Percentiles rank a stretch among this genome's conserved stretches.
phyloP scores from a whole-genome alignment of 768 basidiomycete genomes.

The Hypsizygus marmoreus region DNA sequence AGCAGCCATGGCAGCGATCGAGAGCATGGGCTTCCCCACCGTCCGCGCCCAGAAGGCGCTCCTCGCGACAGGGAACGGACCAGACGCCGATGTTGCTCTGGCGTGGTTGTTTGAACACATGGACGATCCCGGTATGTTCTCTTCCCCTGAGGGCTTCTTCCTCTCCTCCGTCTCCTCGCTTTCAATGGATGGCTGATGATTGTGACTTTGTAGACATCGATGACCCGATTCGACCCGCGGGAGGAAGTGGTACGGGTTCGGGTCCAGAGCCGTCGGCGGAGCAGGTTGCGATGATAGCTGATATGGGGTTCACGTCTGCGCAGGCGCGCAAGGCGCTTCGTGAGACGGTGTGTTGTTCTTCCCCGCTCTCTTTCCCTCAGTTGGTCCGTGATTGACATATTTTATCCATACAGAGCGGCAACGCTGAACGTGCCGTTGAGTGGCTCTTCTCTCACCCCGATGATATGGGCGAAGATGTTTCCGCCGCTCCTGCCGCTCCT shows the following conservation, averaged over 20 bases:
- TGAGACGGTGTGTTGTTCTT: slow-evolving; percentile 66
- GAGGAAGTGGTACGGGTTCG: slow-evolving; percentile 20
- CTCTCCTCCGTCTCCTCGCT: not conserved
- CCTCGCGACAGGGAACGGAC: slow-evolving; percentile 81
- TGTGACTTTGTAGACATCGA: slow-evolving; percentile 71
- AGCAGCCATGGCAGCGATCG: slow-evolving; percentile 72
- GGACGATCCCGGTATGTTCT: slow-evolving; percentile 80
- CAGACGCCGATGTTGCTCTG: slow-evolving; percentile 83
- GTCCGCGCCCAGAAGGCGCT: slow-evolving; percentile 89
- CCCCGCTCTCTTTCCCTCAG: not conserved
- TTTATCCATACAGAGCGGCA: slow-evolving; percentile 50
- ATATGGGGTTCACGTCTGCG: slow-evolving; percentile 89
- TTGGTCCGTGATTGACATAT: not conserved
- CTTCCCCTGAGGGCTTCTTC: not conserved
- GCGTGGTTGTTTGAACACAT: slow-evolving; percentile 94
- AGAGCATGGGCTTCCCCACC: slow-evolving; percentile 89
- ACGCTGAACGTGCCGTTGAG: slow-evolving; percentile 86
- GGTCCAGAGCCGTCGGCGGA: slow-evolving; percentile 65
- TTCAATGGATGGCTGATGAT: not conserved
- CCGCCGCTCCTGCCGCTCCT: slow-evolving; percentile 23
- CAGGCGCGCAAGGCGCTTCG: slow-evolving; percentile 87
- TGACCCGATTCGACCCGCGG: slow-evolving; percentile 52
- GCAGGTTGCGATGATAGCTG: slow-evolving; percentile 70
- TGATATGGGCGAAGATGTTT: slow-evolving; percentile 67
- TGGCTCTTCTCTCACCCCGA: slow-evolving; percentile 96